These are phyloP conservation scores for Pichia kluyveri DNA, from an alignment of 805 yeast species.

Conservation along the genomic window DNA sequence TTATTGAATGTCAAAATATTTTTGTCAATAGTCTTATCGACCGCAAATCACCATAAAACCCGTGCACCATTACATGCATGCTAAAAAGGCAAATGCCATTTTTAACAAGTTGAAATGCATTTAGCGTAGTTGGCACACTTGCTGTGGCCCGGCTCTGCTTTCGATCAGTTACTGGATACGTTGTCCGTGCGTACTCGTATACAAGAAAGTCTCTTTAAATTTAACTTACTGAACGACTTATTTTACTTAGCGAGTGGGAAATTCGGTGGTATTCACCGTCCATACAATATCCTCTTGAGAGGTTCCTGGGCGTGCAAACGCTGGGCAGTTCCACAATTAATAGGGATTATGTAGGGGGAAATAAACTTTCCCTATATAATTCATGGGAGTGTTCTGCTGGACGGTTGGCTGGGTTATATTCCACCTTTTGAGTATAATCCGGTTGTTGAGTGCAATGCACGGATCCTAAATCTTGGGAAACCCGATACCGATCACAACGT, in stretches of 20 bases:
- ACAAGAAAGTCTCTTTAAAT: conserved; percentile 18
- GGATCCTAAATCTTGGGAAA: conserved; percentile 24
- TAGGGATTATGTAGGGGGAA: conserved; percentile 5
- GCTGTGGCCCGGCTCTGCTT: too few relatives aligned
- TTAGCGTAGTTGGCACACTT: too few relatives aligned
- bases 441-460: conserved; percentile 32
- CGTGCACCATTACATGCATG: too few relatives aligned
- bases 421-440: conserved; percentile 1
- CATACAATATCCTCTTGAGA: conserved; percentile 27
- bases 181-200: conserved; percentile 29
- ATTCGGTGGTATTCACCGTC: conserved; percentile 30
- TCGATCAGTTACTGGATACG: conserved; percentile 3
- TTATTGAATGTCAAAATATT: not conserved
- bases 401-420: conserved; percentile 22
- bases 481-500: conserved; percentile 33
- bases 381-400: conserved; percentile 31
- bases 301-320: conserved; percentile 31
- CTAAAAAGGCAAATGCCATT: too few relatives aligned
- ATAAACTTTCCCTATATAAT: not conserved
- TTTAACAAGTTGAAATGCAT: too few relatives aligned
- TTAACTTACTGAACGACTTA: too few relatives aligned
- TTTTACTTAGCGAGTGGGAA: conserved; percentile 29
- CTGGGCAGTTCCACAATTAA: conserved; percentile 32
- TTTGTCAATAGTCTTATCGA: too few relatives aligned
- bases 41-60: too few relatives aligned